phyloP scores from a whole-genome alignment of 495 filamentous ascomycete genomes.

The Daldinia bambusicola region DNA sequence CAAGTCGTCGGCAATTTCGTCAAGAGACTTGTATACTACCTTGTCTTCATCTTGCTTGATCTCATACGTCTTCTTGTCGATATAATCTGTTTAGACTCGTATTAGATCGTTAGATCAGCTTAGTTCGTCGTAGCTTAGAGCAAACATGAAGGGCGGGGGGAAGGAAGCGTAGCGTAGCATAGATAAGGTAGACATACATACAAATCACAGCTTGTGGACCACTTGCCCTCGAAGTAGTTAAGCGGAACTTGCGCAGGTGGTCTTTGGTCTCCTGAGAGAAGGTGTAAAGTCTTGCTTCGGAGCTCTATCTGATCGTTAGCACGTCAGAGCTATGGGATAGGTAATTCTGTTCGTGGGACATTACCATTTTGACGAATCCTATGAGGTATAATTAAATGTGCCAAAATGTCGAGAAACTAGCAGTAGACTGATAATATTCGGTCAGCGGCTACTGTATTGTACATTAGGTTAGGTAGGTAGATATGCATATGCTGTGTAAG shows the following conservation, averaged over 20 bases:
- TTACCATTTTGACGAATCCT: conserved; percentile 23
- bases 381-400: neutral
- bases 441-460: neutral
- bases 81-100: conserved; percentile 66
- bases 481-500: neutral
- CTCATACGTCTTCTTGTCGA: conserved; percentile 87
- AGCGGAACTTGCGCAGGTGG: conserved; percentile 89
- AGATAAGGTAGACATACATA: conserved; percentile 61
- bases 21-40: conserved; percentile 79
- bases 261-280: conserved; percentile 90
- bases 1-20: conserved; percentile 84
- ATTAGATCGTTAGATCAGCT: conserved; percentile 36
- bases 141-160: neutral
- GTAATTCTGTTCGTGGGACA: neutral
- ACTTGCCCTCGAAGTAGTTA: conserved; percentile 87
- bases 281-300: conserved; percentile 90
- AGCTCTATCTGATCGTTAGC: conserved; percentile 60
- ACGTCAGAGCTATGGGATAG: neutral
- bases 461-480: no score
- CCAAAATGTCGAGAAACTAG: neutral
- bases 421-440: neutral
- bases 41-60: conserved; percentile 79
- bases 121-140: neutral
- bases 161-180: no score
- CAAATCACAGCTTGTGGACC: conserved; percentile 92